Evolutionary conservation across 2,329 filamentous ascomycete species (phyloP), one percentile per base, ranked within the genome.

Genomic region (Ophiocordyceps camponoti-saundersi): DNA sequence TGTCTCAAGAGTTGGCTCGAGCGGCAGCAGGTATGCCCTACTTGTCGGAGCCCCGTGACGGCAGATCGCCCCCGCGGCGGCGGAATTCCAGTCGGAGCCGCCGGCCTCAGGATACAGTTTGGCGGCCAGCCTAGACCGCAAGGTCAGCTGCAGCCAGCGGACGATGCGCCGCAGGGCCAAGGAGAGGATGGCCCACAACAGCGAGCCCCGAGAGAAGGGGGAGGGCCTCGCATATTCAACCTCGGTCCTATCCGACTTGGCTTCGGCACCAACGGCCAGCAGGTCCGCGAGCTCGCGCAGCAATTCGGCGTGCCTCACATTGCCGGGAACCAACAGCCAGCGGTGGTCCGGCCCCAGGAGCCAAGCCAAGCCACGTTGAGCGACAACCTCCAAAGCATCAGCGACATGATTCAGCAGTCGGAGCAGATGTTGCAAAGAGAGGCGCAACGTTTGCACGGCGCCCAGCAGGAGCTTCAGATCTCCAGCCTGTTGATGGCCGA

Each of bases 1-100:
- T 98, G 92, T 61, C 75, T 98, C 48, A 87, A 92, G 63, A 94
- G 89, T 61, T 98, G 92, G 92, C 73, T 98, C 26, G 92, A 98
- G 68, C 75, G 92, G 52, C 92, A 98, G 62, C 92, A 98, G 65
- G 89, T 94, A 32, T 98, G 92, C 60, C 92, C 92, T 7, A 98
- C 88, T 2, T 98, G 92, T 61, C 79, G 92, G 55, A 77, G 85
- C 45, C 81, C 90, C 16, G 92, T 95, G 16, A 59, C 59, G 8
- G 54, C 53, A 2, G 59, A 58, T 39, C 59, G 59, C 34, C 51
- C 50, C n/a, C 57, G 57, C 13, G 52, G 36, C 8, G 52, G 36
- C 8, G n/a, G 53, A 5, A 52, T 47, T 0, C 55, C 58, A 49
- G 56, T 57, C 22, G 56, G 56, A 45, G 57, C 51, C 16, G 56